These are phyloP conservation scores for Colletotrichum sp. DNA, from an alignment of 2,329 filamentous ascomycete species.

Conservation along the genomic window DNA sequence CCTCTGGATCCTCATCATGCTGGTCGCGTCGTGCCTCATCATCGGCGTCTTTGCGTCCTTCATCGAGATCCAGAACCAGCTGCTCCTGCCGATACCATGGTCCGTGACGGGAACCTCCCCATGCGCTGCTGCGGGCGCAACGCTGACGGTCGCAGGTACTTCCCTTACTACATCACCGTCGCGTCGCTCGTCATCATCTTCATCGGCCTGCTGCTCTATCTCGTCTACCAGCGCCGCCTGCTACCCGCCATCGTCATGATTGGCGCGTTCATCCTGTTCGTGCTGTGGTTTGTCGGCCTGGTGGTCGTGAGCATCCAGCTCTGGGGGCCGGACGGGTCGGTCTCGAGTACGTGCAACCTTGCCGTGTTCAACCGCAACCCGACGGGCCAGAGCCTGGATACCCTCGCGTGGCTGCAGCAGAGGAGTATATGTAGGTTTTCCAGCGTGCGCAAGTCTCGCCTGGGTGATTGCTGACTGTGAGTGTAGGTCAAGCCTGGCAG, in stretches of 20 bases:
- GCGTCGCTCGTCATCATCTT: slow-evolving; percentile 66
- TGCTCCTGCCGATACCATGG: slow-evolving; percentile 65
- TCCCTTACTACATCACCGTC: slow-evolving; percentile 69
- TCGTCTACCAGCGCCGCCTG: slow-evolving; percentile 66
- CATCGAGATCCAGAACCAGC: slow-evolving; percentile 60
- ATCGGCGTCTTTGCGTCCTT: slow-evolving; percentile 68
- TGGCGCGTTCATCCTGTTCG: slow-evolving; percentile 68
- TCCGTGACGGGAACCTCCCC: slow-evolving; percentile 36
- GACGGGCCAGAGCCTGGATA: slow-evolving; percentile 56
- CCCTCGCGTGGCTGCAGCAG: slow-evolving; percentile 70
- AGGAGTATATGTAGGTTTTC: slow-evolving; percentile 62
- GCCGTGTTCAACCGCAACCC: slow-evolving; percentile 59
- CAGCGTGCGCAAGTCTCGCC: neutral
- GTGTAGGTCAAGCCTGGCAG: slow-evolving; percentile 65
- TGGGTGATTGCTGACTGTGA: neutral
- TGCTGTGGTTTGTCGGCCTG: slow-evolving; percentile 71
- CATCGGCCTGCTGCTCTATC: slow-evolving; percentile 67
- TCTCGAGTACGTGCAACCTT: slow-evolving; percentile 64
- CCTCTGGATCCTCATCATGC: slow-evolving; percentile 71
- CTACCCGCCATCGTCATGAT: slow-evolving; percentile 68
- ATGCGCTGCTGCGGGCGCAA: neutral
- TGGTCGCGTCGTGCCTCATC: slow-evolving; percentile 62
- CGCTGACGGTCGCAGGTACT: slow-evolving; percentile 56
- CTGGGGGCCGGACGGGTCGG: slow-evolving; percentile 63
- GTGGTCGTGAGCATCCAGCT: slow-evolving; percentile 67